Evolutionary conservation across 2,329 filamentous ascomycete genomes (phyloP).

Genomic region (Metarhizium brunneum): DNA sequence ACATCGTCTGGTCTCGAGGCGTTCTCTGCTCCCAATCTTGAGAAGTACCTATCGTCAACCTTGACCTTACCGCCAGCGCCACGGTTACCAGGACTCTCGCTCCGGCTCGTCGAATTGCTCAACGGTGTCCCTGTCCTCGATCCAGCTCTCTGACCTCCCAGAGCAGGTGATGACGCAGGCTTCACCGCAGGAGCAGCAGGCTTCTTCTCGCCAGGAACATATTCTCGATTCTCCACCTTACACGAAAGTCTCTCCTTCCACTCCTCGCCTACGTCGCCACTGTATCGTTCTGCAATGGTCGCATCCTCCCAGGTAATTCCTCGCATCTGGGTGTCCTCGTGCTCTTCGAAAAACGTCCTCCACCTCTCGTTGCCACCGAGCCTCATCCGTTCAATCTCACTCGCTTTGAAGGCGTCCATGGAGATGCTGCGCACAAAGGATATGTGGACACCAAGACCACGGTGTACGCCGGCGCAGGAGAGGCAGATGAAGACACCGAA

Average conservation of each 20-base stretch:
- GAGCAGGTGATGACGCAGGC: conserved; percentile 21
- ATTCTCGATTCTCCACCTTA: conserved; percentile 82
- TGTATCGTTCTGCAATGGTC: conserved; percentile 84
- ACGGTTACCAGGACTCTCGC: conserved; percentile 24
- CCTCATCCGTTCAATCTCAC: conserved; percentile 90
- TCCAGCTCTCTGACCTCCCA: conserved; percentile 23
- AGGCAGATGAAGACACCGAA: conserved; percentile 99
- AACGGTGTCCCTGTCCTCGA: conserved; percentile 32
- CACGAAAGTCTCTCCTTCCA: conserved; percentile 85
- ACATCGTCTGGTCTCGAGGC: conserved; percentile 63
- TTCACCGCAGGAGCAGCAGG: conserved; percentile 15
- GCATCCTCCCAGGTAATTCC: conserved; percentile 73
- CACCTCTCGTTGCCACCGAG: conserved; percentile 83
- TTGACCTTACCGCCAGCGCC: conserved; percentile 36
- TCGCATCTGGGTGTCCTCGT: conserved; percentile 55
- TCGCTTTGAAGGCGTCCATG: conserved; percentile 96
- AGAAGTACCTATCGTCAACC: conserved; percentile 84
- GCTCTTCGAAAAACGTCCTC: conserved; percentile 76
- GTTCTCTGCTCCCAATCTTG: conserved; percentile 75
- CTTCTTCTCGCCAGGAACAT: conserved; percentile 63
- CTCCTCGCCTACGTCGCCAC: conserved; percentile 83
- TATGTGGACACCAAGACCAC: conserved; percentile 92
- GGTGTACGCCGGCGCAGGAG: conserved; percentile 88
- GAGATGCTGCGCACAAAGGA: conserved; percentile 96
- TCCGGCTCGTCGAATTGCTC: conserved; percentile 28